Evolutionary conservation across 2,329 filamentous ascomycete species (phyloP), one percentile per base, ranked within the genome.

Genomic region (Cladosporium sp.): DNA sequence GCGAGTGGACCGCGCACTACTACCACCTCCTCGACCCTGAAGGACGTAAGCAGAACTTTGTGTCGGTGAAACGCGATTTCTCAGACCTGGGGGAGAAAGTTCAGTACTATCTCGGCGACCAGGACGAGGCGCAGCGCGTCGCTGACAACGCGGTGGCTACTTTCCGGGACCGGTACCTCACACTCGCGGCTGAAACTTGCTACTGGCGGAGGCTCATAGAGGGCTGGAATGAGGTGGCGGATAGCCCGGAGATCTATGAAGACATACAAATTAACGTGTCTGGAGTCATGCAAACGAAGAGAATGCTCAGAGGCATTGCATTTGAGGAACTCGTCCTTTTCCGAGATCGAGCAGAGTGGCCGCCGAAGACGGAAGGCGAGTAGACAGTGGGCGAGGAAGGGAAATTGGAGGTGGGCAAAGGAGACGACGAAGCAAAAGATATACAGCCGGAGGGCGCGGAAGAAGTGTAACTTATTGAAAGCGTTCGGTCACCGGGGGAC

Each of bases 171-270:
- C 60, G 70, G 18, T 75, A 75, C 34, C 56, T 72, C 14, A 74
- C 73, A 1, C 68, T 70, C 21, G 73, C 74, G 6, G 75, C 74
- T 1, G 70, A 70, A 23, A 70, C 74, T 14, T 76, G 75, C 61
- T 76, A 76, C 61, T 70, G 74, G 66, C 66, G 74, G n/a, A 59
- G 69, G 25, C 59, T 77, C 46, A 71, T 77, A 56, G 54, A 69
- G 39, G 68, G 69, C 25, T 77, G 75, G 75, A 63, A 26, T 7
- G 32, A 43, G 4, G 32, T 63, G 6, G 32, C 60, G 1, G 25
- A 56, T 10, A 26, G 16, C 3, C 60, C 60, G 1, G 60, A 63
- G 26, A 56, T 63, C 8, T 63, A 63, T 18, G 60, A 63, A 36
- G 23, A 63, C 13, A 49, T 63, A 23, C 34, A 56, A 34, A 63